Conservation (phyloP, 345 rosid species). For the Combretum micranthum region DNA sequence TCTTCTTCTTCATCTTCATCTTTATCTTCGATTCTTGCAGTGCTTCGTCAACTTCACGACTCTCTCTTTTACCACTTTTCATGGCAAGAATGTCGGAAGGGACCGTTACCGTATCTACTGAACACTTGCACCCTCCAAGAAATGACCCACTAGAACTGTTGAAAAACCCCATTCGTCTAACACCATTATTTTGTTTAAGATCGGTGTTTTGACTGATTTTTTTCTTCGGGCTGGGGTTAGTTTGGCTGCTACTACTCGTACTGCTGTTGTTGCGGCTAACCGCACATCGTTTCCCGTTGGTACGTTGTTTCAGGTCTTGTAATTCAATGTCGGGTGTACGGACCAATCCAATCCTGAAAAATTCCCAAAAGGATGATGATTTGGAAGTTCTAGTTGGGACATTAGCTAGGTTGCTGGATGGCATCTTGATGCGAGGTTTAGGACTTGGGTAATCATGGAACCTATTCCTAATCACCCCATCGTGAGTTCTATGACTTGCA, state of each 20-base stretch:
- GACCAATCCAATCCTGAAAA: slow-evolving; percentile 57
- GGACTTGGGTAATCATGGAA: slow-evolving; percentile 65
- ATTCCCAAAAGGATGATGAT: slow-evolving; percentile 57
- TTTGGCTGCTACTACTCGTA: slow-evolving; percentile 36
- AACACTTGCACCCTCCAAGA: slow-evolving; percentile 58
- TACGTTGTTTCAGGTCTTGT: slow-evolving; percentile 37
- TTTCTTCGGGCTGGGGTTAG: slow-evolving; percentile 13
- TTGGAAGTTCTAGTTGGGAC: slow-evolving; percentile 16
- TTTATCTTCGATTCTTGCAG: neutral
- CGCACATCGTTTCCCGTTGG: slow-evolving; percentile 18
- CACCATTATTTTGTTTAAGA: too few species aligned
- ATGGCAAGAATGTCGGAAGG: slow-evolving; percentile 18
- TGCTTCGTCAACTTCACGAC: slow-evolving; percentile 3
- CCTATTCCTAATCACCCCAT: slow-evolving; percentile 16
- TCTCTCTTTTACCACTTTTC: slow-evolving; percentile 10
- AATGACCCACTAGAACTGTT: slow-evolving; percentile 24
- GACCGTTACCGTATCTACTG: slow-evolving; percentile 48
- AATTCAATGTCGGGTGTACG: slow-evolving; percentile 75
- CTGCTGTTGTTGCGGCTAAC: slow-evolving; percentile 56
- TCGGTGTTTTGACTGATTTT: neutral
- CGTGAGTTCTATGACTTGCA: too few species aligned
- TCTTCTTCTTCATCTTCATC: slow-evolving; percentile 28
- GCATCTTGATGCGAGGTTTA: slow-evolving; percentile 51
- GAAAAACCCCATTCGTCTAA: slow-evolving; percentile 16
- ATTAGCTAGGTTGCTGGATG: neutral